Evolutionary conservation across 306 rosid genomes (phyloP).

Genomic region (Pyrus communis): DNA sequence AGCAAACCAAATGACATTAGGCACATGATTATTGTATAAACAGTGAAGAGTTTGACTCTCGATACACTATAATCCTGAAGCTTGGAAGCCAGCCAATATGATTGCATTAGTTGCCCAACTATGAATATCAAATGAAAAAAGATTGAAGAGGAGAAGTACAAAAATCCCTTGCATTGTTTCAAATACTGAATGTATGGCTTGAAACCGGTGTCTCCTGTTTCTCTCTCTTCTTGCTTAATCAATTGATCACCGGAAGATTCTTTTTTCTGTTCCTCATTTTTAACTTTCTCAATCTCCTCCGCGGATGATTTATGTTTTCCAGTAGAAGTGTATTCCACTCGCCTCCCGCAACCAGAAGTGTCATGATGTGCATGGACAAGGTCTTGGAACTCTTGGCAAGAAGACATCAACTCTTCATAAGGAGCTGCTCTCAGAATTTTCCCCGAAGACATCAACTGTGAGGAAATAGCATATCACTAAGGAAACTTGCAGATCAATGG

Average conservation of each 20-base stretch:
- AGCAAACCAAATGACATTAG: constrained; percentile 25
- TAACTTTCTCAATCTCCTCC: constrained; percentile 9
- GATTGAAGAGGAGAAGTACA: constrained; percentile 17
- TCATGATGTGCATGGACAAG: constrained; percentile 54
- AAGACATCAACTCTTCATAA: constrained; percentile 27
- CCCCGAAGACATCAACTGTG: constrained; percentile 53
- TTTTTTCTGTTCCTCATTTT: no score
- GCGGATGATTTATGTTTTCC: not conserved
- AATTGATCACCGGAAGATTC: constrained; percentile 23
- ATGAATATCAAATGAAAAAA: constrained; percentile 21
- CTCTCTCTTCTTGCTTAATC: constrained; percentile 50
- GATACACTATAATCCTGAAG: constrained; percentile 27
- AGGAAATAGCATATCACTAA: not conserved
- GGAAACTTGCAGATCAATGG: not conserved
- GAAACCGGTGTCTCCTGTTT: constrained; percentile 43
- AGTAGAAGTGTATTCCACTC: not conserved
- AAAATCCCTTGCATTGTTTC: constrained; percentile 36
- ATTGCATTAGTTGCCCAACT: constrained; percentile 34
- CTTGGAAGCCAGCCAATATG: constrained; percentile 50
- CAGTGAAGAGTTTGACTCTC: constrained; percentile 19
- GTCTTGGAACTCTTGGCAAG: constrained; percentile 46
- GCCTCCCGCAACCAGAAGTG: constrained; percentile 28
- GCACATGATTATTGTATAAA: constrained; percentile 31
- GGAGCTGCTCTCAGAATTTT: constrained; percentile 35
- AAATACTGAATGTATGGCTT: constrained; percentile 50